Evolutionary conservation across 768 basidiomycete species (phyloP).

Genomic region (Filobasidium floriforme): DNA sequence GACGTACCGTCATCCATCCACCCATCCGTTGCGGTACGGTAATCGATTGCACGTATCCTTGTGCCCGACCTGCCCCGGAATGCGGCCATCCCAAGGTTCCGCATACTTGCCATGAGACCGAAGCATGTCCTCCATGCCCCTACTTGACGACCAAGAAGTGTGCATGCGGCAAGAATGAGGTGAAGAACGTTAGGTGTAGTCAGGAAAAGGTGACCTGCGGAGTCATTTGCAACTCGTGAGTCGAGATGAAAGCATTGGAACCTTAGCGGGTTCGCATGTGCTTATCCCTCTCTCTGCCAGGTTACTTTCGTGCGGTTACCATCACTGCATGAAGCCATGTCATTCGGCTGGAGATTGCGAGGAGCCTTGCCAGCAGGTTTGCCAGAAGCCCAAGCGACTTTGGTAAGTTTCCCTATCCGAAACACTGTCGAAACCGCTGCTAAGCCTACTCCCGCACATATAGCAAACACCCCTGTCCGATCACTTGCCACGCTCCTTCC

Average conservation of each 20-base stretch:
- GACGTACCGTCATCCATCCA: slow-evolving; percentile 75
- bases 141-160: slow-evolving; percentile 70
- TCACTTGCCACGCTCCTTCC: slow-evolving; percentile 79
- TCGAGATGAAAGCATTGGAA: slow-evolving; percentile 45
- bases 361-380: slow-evolving; percentile 61
- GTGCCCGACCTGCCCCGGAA: slow-evolving; percentile 58
- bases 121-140: slow-evolving; percentile 76
- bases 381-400: slow-evolving; percentile 76
- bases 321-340: slow-evolving; percentile 74
- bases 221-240: slow-evolving; percentile 59
- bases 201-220: slow-evolving; percentile 83
- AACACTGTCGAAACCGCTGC: slow-evolving; percentile 48
- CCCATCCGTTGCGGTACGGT: slow-evolving; percentile 64
- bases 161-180: slow-evolving; percentile 71
- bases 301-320: slow-evolving; percentile 74
- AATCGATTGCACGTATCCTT: slow-evolving; percentile 72
- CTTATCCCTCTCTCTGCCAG: slow-evolving; percentile 39
- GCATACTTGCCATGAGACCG: slow-evolving; percentile 76
- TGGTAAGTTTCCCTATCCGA: slow-evolving; percentile 53
- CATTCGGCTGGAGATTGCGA: slow-evolving; percentile 68
- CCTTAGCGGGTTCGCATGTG: not conserved
- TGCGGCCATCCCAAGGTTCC: slow-evolving; percentile 75
- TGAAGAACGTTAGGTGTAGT: slow-evolving; percentile 76
- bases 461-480: slow-evolving; percentile 63
- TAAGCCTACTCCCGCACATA: slow-evolving; percentile 46